Evolutionary conservation across 2,329 filamentous ascomycete species (phyloP).

Genomic region (Epichloe festucae): DNA sequence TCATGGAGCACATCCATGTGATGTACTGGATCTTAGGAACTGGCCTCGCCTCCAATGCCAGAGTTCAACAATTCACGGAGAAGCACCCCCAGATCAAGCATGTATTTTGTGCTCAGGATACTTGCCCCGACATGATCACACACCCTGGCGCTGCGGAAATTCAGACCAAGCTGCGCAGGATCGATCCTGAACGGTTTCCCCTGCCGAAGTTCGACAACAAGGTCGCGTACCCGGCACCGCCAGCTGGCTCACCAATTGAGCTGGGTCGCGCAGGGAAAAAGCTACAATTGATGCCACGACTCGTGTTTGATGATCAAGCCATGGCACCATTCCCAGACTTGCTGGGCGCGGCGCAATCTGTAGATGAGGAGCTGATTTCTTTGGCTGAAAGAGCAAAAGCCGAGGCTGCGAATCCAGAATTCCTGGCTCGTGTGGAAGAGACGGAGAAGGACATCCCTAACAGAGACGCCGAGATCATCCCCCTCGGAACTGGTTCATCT

Average conservation of each 20-base stretch:
- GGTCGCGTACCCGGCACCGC: constrained; percentile 12
- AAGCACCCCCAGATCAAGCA: constrained; percentile 52
- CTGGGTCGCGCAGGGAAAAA: constrained; percentile 31
- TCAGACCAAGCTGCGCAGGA: constrained; percentile 52
- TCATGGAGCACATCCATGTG: constrained; percentile 54
- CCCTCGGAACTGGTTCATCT: constrained; percentile 84
- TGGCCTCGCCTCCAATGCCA: constrained; percentile 48
- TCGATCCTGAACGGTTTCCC: constrained; percentile 64
- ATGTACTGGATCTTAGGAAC: constrained; percentile 75
- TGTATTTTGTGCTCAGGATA: constrained; percentile 62
- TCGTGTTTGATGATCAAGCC: constrained; percentile 31
- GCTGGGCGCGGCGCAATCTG: constrained; percentile 28
- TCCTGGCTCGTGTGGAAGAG: constrained; percentile 35
- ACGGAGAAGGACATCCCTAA: constrained; percentile 54
- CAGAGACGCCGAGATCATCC: constrained; percentile 67
- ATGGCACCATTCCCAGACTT: constrained; percentile 33
- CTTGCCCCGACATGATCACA: constrained; percentile 61
- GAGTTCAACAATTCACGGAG: constrained; percentile 57
- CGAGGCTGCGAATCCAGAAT: constrained; percentile 27
- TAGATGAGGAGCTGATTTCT: constrained; percentile 30
- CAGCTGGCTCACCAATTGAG: constrained; percentile 18
- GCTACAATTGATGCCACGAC: constrained; percentile 33
- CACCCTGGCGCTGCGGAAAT: constrained; percentile 54
- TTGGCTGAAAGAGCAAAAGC: constrained; percentile 38
- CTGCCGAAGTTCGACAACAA: constrained; percentile 53